These are phyloP conservation scores for Trichoderma koningiopsis DNA, from an alignment of 2,329 filamentous ascomycete genomes.

Conservation along the genomic window DNA sequence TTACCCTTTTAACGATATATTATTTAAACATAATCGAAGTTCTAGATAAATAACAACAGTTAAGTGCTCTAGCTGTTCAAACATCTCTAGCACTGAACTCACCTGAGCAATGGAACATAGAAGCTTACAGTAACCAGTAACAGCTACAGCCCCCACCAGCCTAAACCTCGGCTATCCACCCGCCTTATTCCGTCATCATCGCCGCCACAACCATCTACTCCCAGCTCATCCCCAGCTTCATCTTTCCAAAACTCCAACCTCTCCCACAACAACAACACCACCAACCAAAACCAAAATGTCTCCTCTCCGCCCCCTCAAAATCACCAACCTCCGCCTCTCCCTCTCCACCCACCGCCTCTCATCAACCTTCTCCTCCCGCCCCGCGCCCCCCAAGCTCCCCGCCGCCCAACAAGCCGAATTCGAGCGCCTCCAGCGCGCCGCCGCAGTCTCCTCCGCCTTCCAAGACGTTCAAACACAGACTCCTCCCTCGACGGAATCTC, in stretches of 20 bases:
- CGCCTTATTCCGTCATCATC: neutral
- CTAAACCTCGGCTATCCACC: conserved; percentile 25
- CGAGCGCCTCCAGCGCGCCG: conserved; percentile 75
- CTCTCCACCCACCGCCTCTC: conserved; percentile 34
- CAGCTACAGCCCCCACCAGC: neutral
- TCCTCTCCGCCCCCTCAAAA: conserved; percentile 6
- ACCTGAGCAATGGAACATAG: no score
- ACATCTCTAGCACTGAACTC: no score
- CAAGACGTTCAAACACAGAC: conserved; percentile 34
- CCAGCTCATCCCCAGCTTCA: neutral
- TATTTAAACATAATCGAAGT: no score
- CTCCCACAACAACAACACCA: neutral
- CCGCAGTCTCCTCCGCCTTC: conserved; percentile 50
- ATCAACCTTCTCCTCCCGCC: conserved; percentile 53
- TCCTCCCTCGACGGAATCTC: conserved; percentile 32
- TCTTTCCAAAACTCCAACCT: neutral
- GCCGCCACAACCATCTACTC: neutral
- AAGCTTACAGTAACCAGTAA: no score
- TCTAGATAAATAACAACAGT: no score
- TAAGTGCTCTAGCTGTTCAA: neutral
- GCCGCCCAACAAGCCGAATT: conserved; percentile 88
- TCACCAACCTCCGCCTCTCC: conserved; percentile 15
- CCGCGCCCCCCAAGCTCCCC: conserved; percentile 82
- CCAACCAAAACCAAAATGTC: neutral
- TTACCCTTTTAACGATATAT: no score